These are phyloP conservation scores for Coix lacrymajobi DNA, from an alignment of 176 grass and related monocot species.

Conservation along the genomic window DNA sequence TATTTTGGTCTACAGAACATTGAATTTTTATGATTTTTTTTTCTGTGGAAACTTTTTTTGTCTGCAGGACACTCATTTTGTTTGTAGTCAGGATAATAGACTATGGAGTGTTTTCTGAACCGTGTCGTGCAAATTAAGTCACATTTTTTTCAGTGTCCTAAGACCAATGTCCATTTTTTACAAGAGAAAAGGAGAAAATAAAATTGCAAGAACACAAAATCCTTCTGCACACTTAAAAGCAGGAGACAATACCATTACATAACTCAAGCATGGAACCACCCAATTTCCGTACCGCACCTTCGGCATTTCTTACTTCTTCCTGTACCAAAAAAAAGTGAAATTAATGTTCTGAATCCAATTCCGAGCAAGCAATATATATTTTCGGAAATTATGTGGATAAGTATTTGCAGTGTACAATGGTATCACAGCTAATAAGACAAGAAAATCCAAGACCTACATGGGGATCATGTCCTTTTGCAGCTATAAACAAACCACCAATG, in stretches of 20 bases:
- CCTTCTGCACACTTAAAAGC: not conserved
- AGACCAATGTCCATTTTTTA: not conserved
- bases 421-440: conserved; percentile 18
- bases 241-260: conserved; percentile 44
- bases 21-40: not conserved
- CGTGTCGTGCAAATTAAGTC: not conserved
- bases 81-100: not conserved
- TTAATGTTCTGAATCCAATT: no score
- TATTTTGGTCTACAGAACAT: not conserved
- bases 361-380: not conserved
- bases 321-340: conserved; percentile 15
- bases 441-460: conserved; percentile 38
- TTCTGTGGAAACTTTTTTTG: not conserved
- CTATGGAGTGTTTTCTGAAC: not conserved
- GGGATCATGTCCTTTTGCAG: conserved; percentile 87
- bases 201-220: not conserved
- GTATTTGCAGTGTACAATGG: not conserved
- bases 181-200: not conserved
- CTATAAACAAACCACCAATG: conserved; percentile 89
- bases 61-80: not conserved
- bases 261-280: conserved; percentile 63
- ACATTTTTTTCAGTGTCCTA: not conserved
- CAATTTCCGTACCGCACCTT: conserved; percentile 50
- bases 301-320: conserved; percentile 78
- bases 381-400: not conserved